These are phyloP conservation scores for Zizania latifolia DNA, from an alignment of 176 grass and related monocot species.

Conservation along the genomic window DNA sequence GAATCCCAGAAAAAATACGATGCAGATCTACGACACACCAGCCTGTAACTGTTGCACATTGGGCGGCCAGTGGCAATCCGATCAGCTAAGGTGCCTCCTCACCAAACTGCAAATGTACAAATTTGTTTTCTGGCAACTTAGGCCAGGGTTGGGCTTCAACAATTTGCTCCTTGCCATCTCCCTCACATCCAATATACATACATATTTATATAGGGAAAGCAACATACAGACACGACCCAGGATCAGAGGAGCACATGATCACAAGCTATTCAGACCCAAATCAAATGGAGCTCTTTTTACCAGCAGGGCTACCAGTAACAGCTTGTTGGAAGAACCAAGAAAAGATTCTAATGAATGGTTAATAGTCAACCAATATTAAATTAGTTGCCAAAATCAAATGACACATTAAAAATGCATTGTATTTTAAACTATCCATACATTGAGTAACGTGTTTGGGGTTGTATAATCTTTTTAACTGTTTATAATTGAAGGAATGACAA, in stretches of 20 bases:
- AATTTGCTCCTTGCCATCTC: neutral
- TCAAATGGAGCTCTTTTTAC: neutral
- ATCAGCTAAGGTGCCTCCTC: neutral
- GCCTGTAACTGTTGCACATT: neutral
- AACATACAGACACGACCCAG: neutral
- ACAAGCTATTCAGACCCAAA: neutral
- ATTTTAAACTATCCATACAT: conserved; percentile 22
- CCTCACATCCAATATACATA: neutral
- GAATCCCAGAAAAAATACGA: neutral
- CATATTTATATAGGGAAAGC: neutral
- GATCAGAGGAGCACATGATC: neutral
- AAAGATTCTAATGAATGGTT: neutral
- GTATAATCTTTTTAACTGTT: conserved; percentile 17
- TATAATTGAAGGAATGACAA: conserved; percentile 27
- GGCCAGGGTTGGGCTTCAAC: neutral
- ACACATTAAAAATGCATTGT: neutral
- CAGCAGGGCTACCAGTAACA: neutral
- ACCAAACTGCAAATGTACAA: neutral
- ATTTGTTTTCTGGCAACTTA: neutral
- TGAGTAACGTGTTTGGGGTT: neutral
- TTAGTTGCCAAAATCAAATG: neutral
- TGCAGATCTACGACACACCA: neutral
- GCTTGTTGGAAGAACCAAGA: neutral
- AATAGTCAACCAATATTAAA: neutral
- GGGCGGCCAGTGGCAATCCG: neutral